Evolutionary conservation across 108 stramenopile genomes (phyloP).

Genomic region (Nitzschia inconspicua): DNA sequence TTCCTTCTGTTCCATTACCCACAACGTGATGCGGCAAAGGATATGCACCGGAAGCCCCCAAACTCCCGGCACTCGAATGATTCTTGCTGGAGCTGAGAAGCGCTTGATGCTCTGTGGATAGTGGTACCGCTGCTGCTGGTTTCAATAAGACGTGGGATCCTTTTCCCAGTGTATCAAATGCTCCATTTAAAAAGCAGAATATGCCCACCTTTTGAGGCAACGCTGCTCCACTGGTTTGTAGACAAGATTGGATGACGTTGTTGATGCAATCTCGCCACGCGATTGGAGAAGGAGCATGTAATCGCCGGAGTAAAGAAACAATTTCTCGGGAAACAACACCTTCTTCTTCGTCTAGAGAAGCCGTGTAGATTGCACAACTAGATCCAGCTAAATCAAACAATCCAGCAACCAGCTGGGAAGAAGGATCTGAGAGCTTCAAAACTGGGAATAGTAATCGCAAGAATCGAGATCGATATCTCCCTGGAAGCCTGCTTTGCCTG

Average conservation of each 20-base stretch:
- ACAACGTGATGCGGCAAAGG: conserved; percentile 58
- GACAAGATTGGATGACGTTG: conserved; percentile 3
- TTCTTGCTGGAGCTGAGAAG: conserved; percentile 28
- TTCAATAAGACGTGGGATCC: conserved; percentile 69
- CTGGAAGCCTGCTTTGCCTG: conserved; percentile 18
- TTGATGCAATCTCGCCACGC: conserved; percentile 37
- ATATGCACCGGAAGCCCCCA: conserved; percentile 2
- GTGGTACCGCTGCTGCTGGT: conserved; percentile 54
- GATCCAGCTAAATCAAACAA: conserved; percentile 53
- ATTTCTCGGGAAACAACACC: conserved; percentile 31
- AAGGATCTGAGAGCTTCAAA: conserved; percentile 24
- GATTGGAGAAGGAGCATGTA: conserved; percentile 31
- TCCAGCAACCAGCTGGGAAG: conserved; percentile 25
- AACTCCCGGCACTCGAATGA: conserved; percentile 14
- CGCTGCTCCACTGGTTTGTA: not conserved
- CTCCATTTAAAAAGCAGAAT: conserved; percentile 69
- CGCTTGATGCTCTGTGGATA: conserved; percentile 37
- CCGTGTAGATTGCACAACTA: conserved; percentile 2
- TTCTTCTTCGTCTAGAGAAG: conserved; percentile 23
- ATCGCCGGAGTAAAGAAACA: conserved; percentile 55
- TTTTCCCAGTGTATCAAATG: conserved; percentile 22
- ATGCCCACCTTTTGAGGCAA: conserved; percentile 33
- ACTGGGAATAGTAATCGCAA: conserved; percentile 53
- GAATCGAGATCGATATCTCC: conserved; percentile 42
- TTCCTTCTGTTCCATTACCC: conserved; percentile 70